Evolutionary conservation across 305 asterid species (phyloP).

Genomic region (Ajuga reptans): DNA sequence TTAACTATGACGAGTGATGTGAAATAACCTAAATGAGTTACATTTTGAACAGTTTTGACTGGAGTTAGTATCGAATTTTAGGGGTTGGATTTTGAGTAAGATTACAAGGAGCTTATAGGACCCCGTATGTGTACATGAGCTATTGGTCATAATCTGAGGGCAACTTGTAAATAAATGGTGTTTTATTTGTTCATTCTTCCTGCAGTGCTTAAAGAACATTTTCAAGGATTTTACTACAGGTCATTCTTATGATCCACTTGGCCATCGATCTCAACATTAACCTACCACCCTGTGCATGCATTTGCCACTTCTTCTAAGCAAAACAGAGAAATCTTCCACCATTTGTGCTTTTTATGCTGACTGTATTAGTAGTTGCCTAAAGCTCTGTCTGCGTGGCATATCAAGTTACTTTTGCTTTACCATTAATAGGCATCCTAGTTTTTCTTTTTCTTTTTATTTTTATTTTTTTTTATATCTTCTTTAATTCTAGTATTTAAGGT

Average conservation of each 20-base stretch:
- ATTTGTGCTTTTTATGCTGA: not conserved
- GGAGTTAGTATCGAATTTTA: not conserved
- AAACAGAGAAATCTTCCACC: not conserved
- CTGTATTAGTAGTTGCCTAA: not conserved
- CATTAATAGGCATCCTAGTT: not conserved
- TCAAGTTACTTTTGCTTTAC: not conserved
- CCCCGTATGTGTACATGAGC: not conserved
- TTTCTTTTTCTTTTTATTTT: too few relatives aligned
- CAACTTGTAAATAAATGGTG: not conserved
- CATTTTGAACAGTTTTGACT: not conserved
- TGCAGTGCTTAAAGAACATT: not conserved
- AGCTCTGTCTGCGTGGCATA: not conserved
- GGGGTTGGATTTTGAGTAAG: not conserved
- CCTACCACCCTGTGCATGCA: not conserved
- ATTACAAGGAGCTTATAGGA: not conserved
- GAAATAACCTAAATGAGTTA: conserved; percentile 1
- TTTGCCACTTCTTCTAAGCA: not conserved
- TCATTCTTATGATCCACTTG: not conserved
- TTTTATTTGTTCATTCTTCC: not conserved
- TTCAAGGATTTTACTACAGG: not conserved
- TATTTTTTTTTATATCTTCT: too few relatives aligned
- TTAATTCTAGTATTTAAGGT: not conserved
- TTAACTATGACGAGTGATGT: not conserved
- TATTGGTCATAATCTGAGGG: not conserved
- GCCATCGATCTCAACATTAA: not conserved